A percentile compares a stretch with the other conserved stretches of the same genome.
phyloP scores from a whole-genome alignment of 805 yeast species.

The Teunomyces aglyptinius region DNA sequence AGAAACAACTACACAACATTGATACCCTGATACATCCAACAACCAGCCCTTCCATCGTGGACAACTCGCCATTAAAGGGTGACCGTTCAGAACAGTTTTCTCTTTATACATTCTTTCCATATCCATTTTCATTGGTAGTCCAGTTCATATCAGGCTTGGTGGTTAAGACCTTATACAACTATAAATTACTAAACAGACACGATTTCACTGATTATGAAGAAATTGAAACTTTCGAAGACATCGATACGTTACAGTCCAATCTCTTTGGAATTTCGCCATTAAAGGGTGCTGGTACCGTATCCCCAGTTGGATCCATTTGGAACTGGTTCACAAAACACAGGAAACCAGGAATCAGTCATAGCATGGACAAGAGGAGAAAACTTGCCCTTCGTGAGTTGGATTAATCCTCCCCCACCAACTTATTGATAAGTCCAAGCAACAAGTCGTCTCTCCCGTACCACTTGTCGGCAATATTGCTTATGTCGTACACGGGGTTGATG shows the following conservation, averaged over 20 bases:
- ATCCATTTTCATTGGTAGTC: constrained; percentile 32
- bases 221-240: constrained; percentile 25
- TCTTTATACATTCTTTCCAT: constrained; percentile 41
- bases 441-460: constrained; percentile 38
- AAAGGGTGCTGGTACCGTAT: constrained; percentile 39
- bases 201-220: constrained; percentile 20
- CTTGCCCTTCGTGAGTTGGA: constrained; percentile 42
- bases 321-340: constrained; percentile 20
- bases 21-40: neutral
- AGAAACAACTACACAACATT: constrained; percentile 2
- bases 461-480: constrained; percentile 11
- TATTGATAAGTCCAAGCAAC: constrained; percentile 23
- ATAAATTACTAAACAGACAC: constrained; percentile 20
- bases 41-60: constrained; percentile 8
- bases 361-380: constrained; percentile 41
- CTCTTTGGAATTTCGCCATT: constrained; percentile 41
- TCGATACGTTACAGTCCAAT: constrained; percentile 31
- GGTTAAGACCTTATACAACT: constrained; percentile 20
- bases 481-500: constrained; percentile 19
- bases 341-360: constrained; percentile 17
- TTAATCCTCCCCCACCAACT: constrained; percentile 10
- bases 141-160: constrained; percentile 15
- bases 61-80: constrained; percentile 15
- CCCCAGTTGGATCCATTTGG: constrained; percentile 27
- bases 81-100: constrained; percentile 33